These are phyloP conservation scores for Antitrichia curtipendula DNA, from an alignment of 225 moss, liverwort and hornwort genomes.

Conservation along the genomic window DNA sequence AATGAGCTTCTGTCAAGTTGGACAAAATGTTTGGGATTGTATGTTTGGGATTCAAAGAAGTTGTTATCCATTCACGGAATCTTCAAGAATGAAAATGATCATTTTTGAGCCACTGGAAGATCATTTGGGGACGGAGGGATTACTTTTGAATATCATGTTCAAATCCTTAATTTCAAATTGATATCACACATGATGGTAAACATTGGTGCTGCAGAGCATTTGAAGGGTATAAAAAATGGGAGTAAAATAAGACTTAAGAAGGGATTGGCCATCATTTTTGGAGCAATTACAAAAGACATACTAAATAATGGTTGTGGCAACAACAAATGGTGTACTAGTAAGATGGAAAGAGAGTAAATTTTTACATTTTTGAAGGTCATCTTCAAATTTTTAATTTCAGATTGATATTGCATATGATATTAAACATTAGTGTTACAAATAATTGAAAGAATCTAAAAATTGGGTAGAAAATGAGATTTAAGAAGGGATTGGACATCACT, in stretches of 20 bases:
- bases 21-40: no score
- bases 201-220: background rate
- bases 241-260: background rate
- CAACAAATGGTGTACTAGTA: fast-evolving
- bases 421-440: background rate
- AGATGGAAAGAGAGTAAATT: fast-evolving
- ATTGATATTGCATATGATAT: background rate
- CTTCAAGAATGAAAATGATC: no score
- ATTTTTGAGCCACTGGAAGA: no score
- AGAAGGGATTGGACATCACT: background rate
- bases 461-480: background rate
- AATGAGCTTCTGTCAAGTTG: no score
- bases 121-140: no score
- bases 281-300: background rate
- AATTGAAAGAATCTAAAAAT: background rate
- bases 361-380: background rate
- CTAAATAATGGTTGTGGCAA: background rate
- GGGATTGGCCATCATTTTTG: fast-evolving
- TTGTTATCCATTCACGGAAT: no score
- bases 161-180: background rate
- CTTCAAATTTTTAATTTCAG: background rate
- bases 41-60: no score
- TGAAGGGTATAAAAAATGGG: background rate
- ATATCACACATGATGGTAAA: background rate
- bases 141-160: background rate